Evolutionary conservation across 2,329 filamentous ascomycete species (phyloP).

Genomic region (Rutstroemia sydowiana): DNA sequence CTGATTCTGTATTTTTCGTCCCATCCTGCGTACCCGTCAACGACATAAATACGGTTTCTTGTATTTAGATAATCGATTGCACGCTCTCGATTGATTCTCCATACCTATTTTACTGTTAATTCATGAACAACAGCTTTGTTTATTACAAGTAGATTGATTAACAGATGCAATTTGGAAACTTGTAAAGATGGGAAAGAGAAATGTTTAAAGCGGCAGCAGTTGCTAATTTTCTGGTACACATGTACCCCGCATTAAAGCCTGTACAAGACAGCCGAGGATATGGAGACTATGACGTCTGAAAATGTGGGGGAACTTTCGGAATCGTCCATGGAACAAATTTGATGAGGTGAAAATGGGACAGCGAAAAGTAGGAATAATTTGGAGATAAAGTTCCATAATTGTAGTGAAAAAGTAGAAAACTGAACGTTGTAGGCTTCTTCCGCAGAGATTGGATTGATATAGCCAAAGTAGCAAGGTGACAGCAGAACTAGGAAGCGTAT

Average conservation of each 20-base stretch:
- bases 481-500: neutral
- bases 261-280: slow-evolving; percentile 7
- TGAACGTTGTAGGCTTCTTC: neutral
- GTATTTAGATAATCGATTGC: slow-evolving; percentile 99
- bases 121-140: slow-evolving; percentile 13
- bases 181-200: neutral
- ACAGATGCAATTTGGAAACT: neutral
- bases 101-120: slow-evolving; percentile 59
- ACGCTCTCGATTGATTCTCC: slow-evolving; percentile 98
- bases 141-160: neutral
- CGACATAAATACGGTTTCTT: slow-evolving; percentile 94
- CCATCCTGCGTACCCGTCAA: slow-evolving; percentile 97
- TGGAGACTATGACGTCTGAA: slow-evolving; percentile 6
- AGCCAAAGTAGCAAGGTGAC: neutral
- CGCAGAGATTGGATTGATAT: too few relatives aligned
- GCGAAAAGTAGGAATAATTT: too few relatives aligned
- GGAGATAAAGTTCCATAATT: too few relatives aligned
- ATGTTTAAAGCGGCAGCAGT: neutral
- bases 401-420: too few relatives aligned
- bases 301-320: slow-evolving; percentile 4
- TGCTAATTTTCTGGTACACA: neutral
- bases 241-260: slow-evolving; percentile 11
- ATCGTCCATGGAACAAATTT: neutral
- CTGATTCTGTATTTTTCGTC: slow-evolving; percentile 97
- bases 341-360: neutral